phyloP scores from a whole-genome alignment of 2,329 filamentous ascomycete genomes.

The Cercospora citrullina region DNA sequence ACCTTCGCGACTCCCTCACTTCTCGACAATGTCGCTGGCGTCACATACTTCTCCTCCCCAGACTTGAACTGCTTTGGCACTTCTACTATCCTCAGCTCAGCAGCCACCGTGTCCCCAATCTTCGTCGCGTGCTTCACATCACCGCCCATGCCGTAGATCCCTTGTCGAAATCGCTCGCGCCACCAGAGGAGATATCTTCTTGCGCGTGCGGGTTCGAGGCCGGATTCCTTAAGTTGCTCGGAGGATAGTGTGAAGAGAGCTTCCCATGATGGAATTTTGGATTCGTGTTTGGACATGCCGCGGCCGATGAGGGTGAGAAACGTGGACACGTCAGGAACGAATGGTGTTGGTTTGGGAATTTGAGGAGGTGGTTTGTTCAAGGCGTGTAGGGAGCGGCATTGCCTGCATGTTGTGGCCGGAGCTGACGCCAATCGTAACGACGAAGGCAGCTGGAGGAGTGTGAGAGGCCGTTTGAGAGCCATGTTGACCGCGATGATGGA shows the following conservation, averaged over 20 bases:
- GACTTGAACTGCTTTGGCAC: slow-evolving; percentile 36
- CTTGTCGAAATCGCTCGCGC: slow-evolving; percentile 79
- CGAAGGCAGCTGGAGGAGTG: slow-evolving; percentile 30
- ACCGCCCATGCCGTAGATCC: slow-evolving; percentile 76
- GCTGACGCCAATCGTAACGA: slow-evolving; percentile 21
- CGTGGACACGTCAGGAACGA: slow-evolving; percentile 79
- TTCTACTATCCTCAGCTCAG: slow-evolving; percentile 60
- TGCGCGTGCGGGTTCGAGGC: slow-evolving; percentile 80
- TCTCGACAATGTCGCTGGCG: slow-evolving; percentile 52
- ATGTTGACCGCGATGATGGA: slow-evolving; percentile 21
- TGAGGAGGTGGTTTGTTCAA: slow-evolving; percentile 19
- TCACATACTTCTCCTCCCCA: slow-evolving; percentile 13
- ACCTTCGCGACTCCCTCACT: slow-evolving; percentile 58
- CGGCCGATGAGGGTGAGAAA: slow-evolving; percentile 93
- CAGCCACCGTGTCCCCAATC: slow-evolving; percentile 50
- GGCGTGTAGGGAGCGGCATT: slow-evolving; percentile 27
- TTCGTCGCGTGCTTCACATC: slow-evolving; percentile 71
- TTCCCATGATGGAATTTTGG: slow-evolving; percentile 89
- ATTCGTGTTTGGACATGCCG: slow-evolving; percentile 74
- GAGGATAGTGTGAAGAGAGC: slow-evolving; percentile 81
- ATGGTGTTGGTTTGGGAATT: slow-evolving; percentile 74
- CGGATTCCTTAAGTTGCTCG: slow-evolving; percentile 74
- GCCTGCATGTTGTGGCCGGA: slow-evolving; percentile 21
- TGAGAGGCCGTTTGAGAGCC: slow-evolving; percentile 33
- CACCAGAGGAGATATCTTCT: slow-evolving; percentile 83